Conservation (phyloP, 2,329 filamentous ascomycete species). For the Apiospora pterosperma region DNA sequence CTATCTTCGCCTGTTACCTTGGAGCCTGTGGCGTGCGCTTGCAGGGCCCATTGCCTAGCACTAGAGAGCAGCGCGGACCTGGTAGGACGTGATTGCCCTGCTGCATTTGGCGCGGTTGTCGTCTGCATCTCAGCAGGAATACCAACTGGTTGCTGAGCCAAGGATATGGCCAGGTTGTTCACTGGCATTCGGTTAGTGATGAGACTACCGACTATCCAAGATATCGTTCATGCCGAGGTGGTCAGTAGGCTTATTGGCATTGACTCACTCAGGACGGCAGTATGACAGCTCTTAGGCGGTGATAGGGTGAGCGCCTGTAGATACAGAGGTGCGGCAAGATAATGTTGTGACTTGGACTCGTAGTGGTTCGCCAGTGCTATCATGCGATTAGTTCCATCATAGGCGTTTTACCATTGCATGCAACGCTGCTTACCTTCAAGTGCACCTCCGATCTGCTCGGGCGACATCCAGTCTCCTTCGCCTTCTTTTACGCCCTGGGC, state of each 20-base stretch:
- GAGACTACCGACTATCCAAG: background rate
- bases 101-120: slow-evolving; percentile 27
- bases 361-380: slow-evolving; percentile 74
- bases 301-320: slow-evolving; percentile 77
- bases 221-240: background rate
- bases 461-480: slow-evolving; percentile 68
- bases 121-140: slow-evolving; percentile 25
- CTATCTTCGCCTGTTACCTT: slow-evolving; percentile 64
- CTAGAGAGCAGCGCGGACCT: slow-evolving; percentile 63
- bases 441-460: slow-evolving; percentile 69
- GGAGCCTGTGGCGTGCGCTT: slow-evolving; percentile 65
- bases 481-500: slow-evolving; percentile 65
- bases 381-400: slow-evolving; percentile 40
- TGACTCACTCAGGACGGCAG: slow-evolving; percentile 69
- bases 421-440: slow-evolving; percentile 57
- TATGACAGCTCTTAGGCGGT: slow-evolving; percentile 65
- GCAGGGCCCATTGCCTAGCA: slow-evolving; percentile 74
- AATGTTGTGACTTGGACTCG: slow-evolving; percentile 68
- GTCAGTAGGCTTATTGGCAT: background rate
- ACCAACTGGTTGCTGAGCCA: slow-evolving; percentile 62
- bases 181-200: slow-evolving; percentile 42
- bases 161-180: slow-evolving; percentile 75
- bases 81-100: slow-evolving; percentile 38
- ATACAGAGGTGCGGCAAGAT: slow-evolving; percentile 81
- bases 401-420: background rate